Evolutionary conservation across 306 rosid genomes (phyloP).

Genomic region (Cyamopsis tetragonoloba): DNA sequence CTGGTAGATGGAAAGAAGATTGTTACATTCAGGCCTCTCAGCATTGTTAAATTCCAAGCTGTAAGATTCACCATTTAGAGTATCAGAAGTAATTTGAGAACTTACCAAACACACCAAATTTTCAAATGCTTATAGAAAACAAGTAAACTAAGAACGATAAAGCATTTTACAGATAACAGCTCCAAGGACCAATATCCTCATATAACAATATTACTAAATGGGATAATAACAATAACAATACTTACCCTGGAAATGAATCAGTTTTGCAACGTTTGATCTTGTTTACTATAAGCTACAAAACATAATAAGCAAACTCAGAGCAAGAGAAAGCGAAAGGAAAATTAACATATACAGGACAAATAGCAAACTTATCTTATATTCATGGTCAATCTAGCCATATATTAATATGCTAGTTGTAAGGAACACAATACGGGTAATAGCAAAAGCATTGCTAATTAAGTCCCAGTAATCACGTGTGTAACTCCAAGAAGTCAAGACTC

Average conservation of each 20-base stretch:
- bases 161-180: background rate
- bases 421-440: background rate
- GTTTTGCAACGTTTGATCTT: constrained; percentile 99
- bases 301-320: constrained; percentile 31
- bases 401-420: background rate
- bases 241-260: constrained; percentile 81
- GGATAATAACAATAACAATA: constrained; percentile 23
- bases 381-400: constrained; percentile 3
- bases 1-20: constrained; percentile 91
- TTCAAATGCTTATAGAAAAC: background rate
- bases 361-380: background rate
- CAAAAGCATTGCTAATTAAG: constrained; percentile 4
- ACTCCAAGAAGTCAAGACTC: too few relatives aligned
- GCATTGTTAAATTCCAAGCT: constrained; percentile 88
- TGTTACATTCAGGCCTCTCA: constrained; percentile 94
- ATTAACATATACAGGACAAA: background rate
- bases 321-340: constrained; percentile 31
- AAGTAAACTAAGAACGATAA: background rate
- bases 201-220: constrained; percentile 28
- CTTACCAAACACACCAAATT: constrained; percentile 19
- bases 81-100: constrained; percentile 4
- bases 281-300: constrained; percentile 74
- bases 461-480: background rate
- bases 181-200: constrained; percentile 16
- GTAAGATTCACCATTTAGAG: constrained; percentile 35